A percentile compares a stretch with the other conserved stretches of the same genome.
These are phyloP conservation scores for Aaosphaeria pasadenensis DNA, from an alignment of 2,329 filamentous ascomycete species.

Conservation along the genomic window DNA sequence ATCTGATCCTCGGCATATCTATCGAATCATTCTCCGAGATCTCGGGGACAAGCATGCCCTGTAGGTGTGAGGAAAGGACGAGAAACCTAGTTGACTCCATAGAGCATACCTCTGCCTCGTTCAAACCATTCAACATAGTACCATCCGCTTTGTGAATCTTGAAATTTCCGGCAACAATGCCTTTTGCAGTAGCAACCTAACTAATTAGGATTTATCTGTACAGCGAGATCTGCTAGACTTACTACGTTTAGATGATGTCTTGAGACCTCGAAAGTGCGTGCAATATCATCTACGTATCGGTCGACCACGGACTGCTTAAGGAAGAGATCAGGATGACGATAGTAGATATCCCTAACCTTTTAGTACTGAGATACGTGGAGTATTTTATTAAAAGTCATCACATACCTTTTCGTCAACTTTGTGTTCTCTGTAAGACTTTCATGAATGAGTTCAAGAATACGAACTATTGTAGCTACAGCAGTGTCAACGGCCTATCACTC, in stretches of 20 bases:
- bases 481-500: conserved; percentile 5
- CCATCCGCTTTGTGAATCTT: conserved; percentile 47
- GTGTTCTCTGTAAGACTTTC: conserved; percentile 48
- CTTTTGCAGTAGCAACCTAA: conserved; percentile 73
- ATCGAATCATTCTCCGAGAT: conserved; percentile 50
- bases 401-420: conserved; percentile 56
- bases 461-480: conserved; percentile 50
- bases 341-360: conserved; percentile 68
- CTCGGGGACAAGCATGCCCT: conserved; percentile 63
- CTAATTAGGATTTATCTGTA: background rate
- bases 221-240: conserved; percentile 17
- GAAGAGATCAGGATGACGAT: conserved; percentile 72
- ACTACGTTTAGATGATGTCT: conserved; percentile 70
- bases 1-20: conserved; percentile 51
- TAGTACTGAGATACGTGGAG: too few relatives aligned
- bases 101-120: conserved; percentile 34
- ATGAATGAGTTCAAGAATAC: conserved; percentile 56
- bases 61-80: background rate
- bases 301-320: conserved; percentile 67
- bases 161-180: conserved; percentile 62
- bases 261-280: conserved; percentile 63
- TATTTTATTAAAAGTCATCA: too few relatives aligned
- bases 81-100: conserved; percentile 9
- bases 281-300: conserved; percentile 69
- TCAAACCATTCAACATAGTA: conserved; percentile 38